A percentile compares a stretch with the other conserved stretches of the same genome.
phyloP scores from a whole-genome alignment of 1,139 yeast species.

The Protomyces inundatus region DNA sequence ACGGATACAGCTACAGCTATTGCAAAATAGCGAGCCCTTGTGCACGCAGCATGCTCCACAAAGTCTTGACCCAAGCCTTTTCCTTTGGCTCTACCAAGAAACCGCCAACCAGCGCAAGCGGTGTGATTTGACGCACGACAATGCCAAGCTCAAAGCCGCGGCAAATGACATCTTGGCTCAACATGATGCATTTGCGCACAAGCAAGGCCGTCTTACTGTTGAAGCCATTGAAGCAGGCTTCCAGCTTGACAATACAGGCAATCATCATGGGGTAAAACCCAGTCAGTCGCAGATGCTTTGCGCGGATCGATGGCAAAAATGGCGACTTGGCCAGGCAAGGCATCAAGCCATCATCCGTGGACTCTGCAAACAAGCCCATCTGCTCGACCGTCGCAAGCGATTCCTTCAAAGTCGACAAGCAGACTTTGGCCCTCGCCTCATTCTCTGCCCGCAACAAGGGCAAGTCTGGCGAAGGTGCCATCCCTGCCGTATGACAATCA shows the following conservation, averaged over 20 bases:
- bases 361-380: not conserved
- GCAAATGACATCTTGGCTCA: not conserved
- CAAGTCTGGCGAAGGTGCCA: not conserved
- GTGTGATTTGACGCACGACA: not conserved
- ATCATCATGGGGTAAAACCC: not conserved
- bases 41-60: not conserved
- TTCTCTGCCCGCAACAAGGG: not conserved
- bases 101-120: not conserved
- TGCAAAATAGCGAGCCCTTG: not conserved
- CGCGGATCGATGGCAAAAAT: not conserved
- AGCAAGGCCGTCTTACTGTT: not conserved
- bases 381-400: not conserved
- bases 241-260: not conserved
- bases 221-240: not conserved
- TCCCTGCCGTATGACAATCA: not conserved
- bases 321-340: not conserved
- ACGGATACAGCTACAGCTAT: too few species aligned
- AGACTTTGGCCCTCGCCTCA: not conserved
- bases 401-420: not conserved
- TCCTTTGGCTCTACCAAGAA: not conserved
- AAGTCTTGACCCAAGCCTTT: not conserved
- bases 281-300: not conserved
- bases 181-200: not conserved
- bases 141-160: not conserved
- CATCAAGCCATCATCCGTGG: not conserved